A percentile compares a stretch with the other conserved stretches of the same genome.
Evolutionary conservation across 148 eudicot genomes (phyloP).

Genomic region (Arctostaphylos glauca): DNA sequence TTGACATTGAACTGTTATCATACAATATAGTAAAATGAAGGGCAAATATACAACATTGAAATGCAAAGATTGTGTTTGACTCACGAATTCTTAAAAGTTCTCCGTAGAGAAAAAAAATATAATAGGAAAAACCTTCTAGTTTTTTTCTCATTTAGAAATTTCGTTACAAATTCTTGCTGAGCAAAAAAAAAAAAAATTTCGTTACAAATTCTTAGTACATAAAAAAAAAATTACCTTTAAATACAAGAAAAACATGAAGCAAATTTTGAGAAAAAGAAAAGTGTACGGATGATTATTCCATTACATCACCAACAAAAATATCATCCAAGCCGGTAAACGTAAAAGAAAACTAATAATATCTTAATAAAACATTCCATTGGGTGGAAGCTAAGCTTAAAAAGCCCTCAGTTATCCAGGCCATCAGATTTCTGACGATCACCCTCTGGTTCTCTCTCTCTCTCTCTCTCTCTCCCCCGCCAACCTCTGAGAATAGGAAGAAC

Average conservation of each 20-base stretch:
- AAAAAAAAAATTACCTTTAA: too few species aligned
- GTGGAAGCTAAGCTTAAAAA: constrained; percentile 36
- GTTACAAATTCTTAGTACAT: too few species aligned
- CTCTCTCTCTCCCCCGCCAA: constrained; percentile 7
- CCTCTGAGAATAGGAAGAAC: constrained; percentile 6
- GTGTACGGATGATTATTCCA: not conserved
- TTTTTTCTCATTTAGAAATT: too few species aligned
- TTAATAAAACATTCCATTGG: constrained; percentile 15
- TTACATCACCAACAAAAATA: not conserved
- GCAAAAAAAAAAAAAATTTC: too few species aligned
- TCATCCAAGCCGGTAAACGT: not conserved
- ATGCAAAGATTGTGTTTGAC: too few species aligned
- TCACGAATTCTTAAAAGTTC: too few species aligned
- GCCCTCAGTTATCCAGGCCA: constrained; percentile 32
- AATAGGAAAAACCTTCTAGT: too few species aligned
- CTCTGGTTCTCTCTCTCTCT: constrained; percentile 11
- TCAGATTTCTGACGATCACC: constrained; percentile 22
- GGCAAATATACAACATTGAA: too few species aligned
- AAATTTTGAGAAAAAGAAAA: not conserved
- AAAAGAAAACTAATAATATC: not conserved
- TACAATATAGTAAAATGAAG: too few species aligned
- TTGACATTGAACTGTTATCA: too few species aligned
- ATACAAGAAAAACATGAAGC: not conserved
- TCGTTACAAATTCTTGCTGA: too few species aligned
- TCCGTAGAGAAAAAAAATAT: too few species aligned